Conservation (phyloP, 169 alveolate genomes). For the Eimeria acervulina region DNA sequence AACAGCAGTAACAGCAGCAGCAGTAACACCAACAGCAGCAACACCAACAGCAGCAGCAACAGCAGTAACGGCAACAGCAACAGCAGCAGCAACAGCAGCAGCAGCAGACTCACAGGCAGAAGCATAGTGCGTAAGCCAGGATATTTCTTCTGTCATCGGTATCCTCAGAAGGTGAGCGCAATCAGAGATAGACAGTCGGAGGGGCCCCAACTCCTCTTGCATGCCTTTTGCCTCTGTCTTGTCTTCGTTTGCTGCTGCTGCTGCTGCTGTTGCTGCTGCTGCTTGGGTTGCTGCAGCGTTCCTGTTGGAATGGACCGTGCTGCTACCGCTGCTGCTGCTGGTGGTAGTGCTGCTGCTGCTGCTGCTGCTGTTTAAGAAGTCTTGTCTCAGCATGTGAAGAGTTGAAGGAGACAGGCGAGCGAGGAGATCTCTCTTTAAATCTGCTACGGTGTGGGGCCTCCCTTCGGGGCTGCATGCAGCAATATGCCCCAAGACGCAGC, state of each 20-base stretch:
- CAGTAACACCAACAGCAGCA: neutral
- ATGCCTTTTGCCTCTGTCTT: neutral
- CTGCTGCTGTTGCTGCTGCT: slow-evolving; percentile 14
- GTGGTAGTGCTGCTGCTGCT: too few relatives aligned
- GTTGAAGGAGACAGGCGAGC: slow-evolving; percentile 51
- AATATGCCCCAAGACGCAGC: slow-evolving; percentile 58
- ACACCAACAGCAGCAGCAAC: neutral
- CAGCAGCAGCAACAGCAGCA: neutral
- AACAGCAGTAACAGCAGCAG: too few relatives aligned
- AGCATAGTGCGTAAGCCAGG: slow-evolving; percentile 44
- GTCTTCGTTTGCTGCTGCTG: neutral
- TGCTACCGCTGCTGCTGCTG: too few relatives aligned
- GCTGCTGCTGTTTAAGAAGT: neutral
- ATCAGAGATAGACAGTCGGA: slow-evolving; percentile 13
- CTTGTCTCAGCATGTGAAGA: neutral
- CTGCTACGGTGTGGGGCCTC: slow-evolving; percentile 44
- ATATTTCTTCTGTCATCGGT: slow-evolving; percentile 4
- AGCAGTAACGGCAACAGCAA: neutral
- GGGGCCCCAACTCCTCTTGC: slow-evolving; percentile 12
- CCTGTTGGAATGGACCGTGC: too few relatives aligned
- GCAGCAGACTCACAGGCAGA: neutral
- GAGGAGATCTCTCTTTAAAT: slow-evolving; percentile 16
- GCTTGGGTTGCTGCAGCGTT: too few relatives aligned
- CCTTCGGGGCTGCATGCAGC: slow-evolving; percentile 27
- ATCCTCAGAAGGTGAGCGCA: neutral